Base-by-base conservation (phyloP, 148 eudicot species). In the Polygonum aviculare region DNA sequence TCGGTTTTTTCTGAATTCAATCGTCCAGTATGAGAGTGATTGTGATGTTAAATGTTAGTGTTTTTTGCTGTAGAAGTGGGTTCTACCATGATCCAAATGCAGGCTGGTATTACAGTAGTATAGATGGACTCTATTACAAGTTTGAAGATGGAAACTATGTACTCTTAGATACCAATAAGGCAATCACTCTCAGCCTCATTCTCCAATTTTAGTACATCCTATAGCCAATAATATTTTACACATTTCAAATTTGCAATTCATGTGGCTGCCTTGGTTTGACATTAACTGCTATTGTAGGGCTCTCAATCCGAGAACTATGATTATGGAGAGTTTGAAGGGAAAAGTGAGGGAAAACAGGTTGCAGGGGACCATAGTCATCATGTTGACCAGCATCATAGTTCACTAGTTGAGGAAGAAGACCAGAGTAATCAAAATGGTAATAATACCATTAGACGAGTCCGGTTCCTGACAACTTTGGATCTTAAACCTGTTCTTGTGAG, bases 71-170 rank as follows among this genome's bases (percentile, higher is more conserved):
- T 92, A 96, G 99, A 84, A 89, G 90, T 79, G 98, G 99, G 31
- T 96, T 96, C 85, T 96, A 93, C 83, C 93, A 96, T 78, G 92
- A 93, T 76, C 98, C 98, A 0, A 80, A 69, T 79, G 99, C 87
- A 0, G 98, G 98, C 38, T 96, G 99, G 98, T 96, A 96, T 83
- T 96, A 96, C 72, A 93, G 79, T 87, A 86, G 86, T 81, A 82
- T 41, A 76, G 99, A 96, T 81, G 92, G 93, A 36, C 82, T 84
- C 65, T 96, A 93, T 81, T 96, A 96, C 90, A 90, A 87, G 83
- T 96, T 88, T 77, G 90, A 91, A 79, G 85, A 93, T 86, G 99
- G 97, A 26, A 90, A 86, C 74, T 96, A 96, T 80, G 87, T 90
- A 77, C 83, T 83, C 4, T 82, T 91, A 35, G 95, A 80, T 67